Evolutionary conservation across 1,139 yeast species (phyloP), one percentile per base, ranked within the genome.

Genomic region (Candida glucosophila): DNA sequence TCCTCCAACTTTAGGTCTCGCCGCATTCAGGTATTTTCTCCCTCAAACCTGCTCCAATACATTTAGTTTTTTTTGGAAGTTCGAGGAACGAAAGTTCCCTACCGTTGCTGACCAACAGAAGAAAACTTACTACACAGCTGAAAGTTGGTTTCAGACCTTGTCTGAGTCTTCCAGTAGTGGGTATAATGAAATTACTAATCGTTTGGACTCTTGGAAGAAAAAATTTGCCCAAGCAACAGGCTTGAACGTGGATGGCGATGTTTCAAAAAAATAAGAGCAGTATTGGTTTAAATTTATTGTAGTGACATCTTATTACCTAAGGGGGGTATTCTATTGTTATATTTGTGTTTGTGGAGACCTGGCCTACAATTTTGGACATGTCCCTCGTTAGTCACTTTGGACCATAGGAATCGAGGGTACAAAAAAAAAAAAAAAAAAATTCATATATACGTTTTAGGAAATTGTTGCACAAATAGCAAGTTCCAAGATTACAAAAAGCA

Each of bases 1-100:
- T 8, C 97, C 97, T 2, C 32, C 79, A 3, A 53, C 66, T 0
- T 65, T 81, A 26, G 95, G 94, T 10, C 39, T 72, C 12, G 68
- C 67, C 8, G 77, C 94, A 1, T 83, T 86, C 56, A 71, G 65
- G 32, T 70, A 75, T 51, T 77, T 80, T 38, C 64, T 88, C 41
- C 98, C 98, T 14, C 56, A 66, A 23, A 86, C 98, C 0, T 83
- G 72, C 43, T 47, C 49, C 21, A 85, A 82, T 48, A 74, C 88
- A 6, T 58, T 68, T 13, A 55, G 57, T 7, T 73, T 79, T 37
- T 53, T 73, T 3, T 78, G 88, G 75, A 62, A 60, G 28, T 62
- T 75, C 37, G 95, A 90, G 52, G 61, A 74, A 47, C 52, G 65
- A 31, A 60, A 66, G 22, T 58, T 79, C 29, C 93, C 95, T 3